Evolutionary conservation across 2,329 filamentous ascomycete species (phyloP), one percentile per base, ranked within the genome.

Genomic region (Neopestalotiopsis clavispora): DNA sequence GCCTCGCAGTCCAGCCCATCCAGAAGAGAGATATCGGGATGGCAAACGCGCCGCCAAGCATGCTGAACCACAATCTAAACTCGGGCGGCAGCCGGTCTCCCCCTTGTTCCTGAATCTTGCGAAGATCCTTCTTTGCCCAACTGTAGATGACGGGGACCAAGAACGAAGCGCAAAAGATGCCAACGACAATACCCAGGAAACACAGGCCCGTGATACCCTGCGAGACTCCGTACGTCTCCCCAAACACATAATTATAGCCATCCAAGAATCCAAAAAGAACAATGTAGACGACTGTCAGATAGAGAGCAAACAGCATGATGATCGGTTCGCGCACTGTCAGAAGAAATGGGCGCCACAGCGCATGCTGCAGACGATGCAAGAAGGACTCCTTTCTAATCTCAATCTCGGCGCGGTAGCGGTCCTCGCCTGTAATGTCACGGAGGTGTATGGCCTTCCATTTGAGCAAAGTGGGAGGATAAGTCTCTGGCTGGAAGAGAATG

Each of bases 261-360:
- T 83, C 80, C 42, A 87, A 79, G 69, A 86, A 83, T 2, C 84
- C 82, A 72, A 86, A 87, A 2, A 87, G 75, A 1, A 85, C 78
- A 52, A 84, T 82, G 72, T 87, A 88, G 5, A 84, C 75, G 10
- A 87, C 77, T 0, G 81, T 79, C 60, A 87, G 78, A 69, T 87
- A 87, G 2, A 86, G 71, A 0, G 81, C 79, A 30, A 86, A 75
- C 14, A 84, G 74, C 7, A 80, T 67, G 58, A 82, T 75, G 58
- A 82, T 80, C 0, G 80, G 80, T 23, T 78, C 78, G 56, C 74
- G 69, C 65, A 76, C 76, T 32, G 80, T 75, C 75, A 83, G 78
- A 4, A 70, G 32, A 34, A 78, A 75, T 1, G 75, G 77, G 1
- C 76, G 71, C 49, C 69, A 72, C 1, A 78, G 61, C 42, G 72